Base-by-base conservation (phyloP, 192 early-diverging fungal genomes). In the Backusella westeae region DNA sequence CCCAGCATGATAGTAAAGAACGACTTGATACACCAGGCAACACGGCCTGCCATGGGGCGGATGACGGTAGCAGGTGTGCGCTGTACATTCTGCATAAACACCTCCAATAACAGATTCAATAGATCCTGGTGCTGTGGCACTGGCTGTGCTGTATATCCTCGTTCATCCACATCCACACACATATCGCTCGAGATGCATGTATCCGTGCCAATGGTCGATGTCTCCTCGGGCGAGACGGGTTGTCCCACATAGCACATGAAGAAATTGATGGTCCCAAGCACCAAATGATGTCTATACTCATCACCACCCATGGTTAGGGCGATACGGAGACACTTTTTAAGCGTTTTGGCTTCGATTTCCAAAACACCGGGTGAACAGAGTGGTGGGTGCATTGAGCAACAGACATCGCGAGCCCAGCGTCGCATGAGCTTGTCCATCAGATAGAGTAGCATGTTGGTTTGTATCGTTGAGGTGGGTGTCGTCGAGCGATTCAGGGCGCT, bases 21-120 rank as follows among this genome's bases (percentile, higher is more conserved):
- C 4, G 74, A 59, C 32, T 75, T 59, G 7, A 75, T 19, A 6
- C 66, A 46, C 26, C 53, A 36, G 0, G 74, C 74, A 15, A 68
- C 36, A 3, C 39, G 23, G 10, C 65, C 56, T 1, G 74, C 32
- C 23, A 75, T 29, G 8, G 6, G 63, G 14, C 0, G 5, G 3
- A 49, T 38, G 23, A 14, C 15, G 9, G n/a, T 23, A 0, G 12
- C n/a, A 38, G 74, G 26, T 4, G 41, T 23, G 23, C 34, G 21
- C n/a, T 66, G 74, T 0, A 75, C 41, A 5, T 44, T 44, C 3
- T 75, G 74, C 19, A 75, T 75, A 34, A 75, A 49, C n/a, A 23
- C 41, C 5, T 75, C 74, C 2, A 75, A 15, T 0, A 67, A 29
- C 1, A 75, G 6, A 6, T 44, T 34, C 12, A 75, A 15, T 5